A percentile compares a stretch with the other conserved stretches of the same genome.
phyloP scores from a whole-genome alignment of 1,284 basidiomycete genomes.

The Ganoderma sinense region DNA sequence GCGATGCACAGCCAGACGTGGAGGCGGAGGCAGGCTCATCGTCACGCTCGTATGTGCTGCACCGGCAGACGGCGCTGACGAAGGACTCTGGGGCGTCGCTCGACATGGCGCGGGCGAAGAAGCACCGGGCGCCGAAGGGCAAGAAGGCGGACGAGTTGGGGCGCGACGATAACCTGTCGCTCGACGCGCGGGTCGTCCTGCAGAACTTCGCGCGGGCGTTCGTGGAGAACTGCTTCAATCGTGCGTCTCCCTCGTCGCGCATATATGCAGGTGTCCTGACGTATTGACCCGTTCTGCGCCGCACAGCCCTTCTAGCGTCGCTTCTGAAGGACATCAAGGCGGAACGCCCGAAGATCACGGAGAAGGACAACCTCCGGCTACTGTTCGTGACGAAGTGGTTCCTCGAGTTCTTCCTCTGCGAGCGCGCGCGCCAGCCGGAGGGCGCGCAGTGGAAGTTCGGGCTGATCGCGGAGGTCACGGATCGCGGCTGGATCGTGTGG shows the following conservation, averaged over 20 bases:
- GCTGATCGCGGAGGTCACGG: constrained; percentile 83
- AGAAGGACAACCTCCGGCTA: constrained; percentile 88
- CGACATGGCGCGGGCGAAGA: constrained; percentile 73
- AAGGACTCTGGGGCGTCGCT: constrained; percentile 79
- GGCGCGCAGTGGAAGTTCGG: constrained; percentile 70
- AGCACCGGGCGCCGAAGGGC: constrained; percentile 64
- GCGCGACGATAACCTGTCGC: constrained; percentile 74
- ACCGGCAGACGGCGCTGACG: constrained; percentile 84
- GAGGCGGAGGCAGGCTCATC: constrained; percentile 25
- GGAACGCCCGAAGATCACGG: constrained; percentile 88
- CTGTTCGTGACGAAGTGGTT: constrained; percentile 89
- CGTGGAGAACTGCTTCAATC: constrained; percentile 85
- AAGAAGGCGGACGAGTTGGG: constrained; percentile 79
- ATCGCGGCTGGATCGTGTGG: constrained; percentile 88
- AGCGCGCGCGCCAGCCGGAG: constrained; percentile 54
- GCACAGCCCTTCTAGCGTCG: constrained; percentile 79
- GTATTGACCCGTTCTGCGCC: neutral
- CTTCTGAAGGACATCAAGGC: constrained; percentile 93
- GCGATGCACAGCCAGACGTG: neutral
- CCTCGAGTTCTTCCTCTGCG: constrained; percentile 84
- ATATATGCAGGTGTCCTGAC: neutral
- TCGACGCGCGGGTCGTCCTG: constrained; percentile 74
- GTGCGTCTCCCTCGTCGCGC: constrained; percentile 53
- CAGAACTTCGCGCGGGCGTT: constrained; percentile 77
- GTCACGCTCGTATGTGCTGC: constrained; percentile 70